A percentile compares a stretch with the other conserved stretches of the same genome.
Conservation (phyloP, 768 basidiomycete species). For the Harrya chromipes region DNA sequence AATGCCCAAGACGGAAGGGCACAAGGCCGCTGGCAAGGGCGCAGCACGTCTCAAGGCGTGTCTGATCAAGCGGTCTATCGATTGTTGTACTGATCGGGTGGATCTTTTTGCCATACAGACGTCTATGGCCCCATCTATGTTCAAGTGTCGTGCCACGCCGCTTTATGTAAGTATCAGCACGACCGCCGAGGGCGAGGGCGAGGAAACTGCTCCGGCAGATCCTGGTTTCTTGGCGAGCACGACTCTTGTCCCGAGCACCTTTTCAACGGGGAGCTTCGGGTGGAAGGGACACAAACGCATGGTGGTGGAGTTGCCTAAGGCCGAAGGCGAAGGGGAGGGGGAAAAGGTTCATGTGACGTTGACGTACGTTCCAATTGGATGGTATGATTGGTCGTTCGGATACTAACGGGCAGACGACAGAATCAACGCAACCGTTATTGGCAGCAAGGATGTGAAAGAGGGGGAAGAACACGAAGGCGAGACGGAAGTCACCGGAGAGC, state of each 20-base stretch:
- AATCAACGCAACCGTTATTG: conserved; percentile 73
- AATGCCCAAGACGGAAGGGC: conserved; percentile 44
- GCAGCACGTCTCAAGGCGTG: conserved; percentile 47
- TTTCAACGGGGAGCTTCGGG: conserved; percentile 76
- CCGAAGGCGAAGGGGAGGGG: conserved; percentile 44
- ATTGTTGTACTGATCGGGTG: background rate
- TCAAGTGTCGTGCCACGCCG: conserved; percentile 66
- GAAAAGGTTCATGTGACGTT: conserved; percentile 73
- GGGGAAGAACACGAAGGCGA: conserved; percentile 35
- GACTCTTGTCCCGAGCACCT: conserved; percentile 55
- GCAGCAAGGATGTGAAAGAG: conserved; percentile 56
- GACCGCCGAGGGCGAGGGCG: conserved; percentile 40
- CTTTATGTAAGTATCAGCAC: conserved; percentile 67
- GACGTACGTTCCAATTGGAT: conserved; percentile 45
- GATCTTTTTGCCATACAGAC: conserved; percentile 31
- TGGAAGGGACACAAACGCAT: conserved; percentile 79
- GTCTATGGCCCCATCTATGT: conserved; percentile 45
- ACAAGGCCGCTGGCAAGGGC: conserved; percentile 34
- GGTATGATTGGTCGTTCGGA: background rate
- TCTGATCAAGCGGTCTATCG: background rate
- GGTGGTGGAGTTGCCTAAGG: conserved; percentile 56
- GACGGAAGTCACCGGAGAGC: conserved; percentile 22
- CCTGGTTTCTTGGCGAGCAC: conserved; percentile 58
- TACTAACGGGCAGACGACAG: conserved; percentile 33
- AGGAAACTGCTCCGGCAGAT: conserved; percentile 41